Percentiles rank a stretch among this genome's conserved stretches.
Evolutionary conservation across 768 basidiomycete genomes (phyloP).

Genomic region (Tulasnella sp.): DNA sequence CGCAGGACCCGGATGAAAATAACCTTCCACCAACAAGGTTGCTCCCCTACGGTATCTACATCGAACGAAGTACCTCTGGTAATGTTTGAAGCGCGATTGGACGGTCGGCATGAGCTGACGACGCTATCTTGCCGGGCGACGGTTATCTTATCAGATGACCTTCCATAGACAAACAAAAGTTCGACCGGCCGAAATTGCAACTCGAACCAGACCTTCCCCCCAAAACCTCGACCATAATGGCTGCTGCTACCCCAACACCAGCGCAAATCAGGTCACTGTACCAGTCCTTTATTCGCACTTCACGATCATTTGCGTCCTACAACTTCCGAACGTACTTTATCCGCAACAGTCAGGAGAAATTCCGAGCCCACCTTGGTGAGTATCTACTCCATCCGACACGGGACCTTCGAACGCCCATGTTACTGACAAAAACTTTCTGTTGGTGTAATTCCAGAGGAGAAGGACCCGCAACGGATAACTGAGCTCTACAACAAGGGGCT

Average conservation of each 20-base stretch:
- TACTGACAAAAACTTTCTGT: background rate
- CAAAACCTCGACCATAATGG: slow-evolving; percentile 7
- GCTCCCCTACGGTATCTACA: background rate
- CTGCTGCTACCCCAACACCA: slow-evolving; percentile 31
- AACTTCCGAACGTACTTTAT: slow-evolving; percentile 45
- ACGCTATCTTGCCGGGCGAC: background rate
- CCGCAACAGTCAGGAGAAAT: slow-evolving; percentile 36
- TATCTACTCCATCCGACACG: background rate
- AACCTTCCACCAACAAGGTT: background rate
- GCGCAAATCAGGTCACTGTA: slow-evolving; percentile 38
- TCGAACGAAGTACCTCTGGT: background rate
- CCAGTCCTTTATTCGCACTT: slow-evolving; percentile 36
- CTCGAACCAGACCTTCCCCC: background rate
- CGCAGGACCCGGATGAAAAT: background rate
- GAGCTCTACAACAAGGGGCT: slow-evolving; percentile 37
- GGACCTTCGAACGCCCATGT: background rate
- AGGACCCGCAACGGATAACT: slow-evolving; percentile 30
- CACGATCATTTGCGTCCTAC: slow-evolving; percentile 43
- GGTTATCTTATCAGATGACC: slow-evolving; percentile 3
- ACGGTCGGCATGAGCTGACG: background rate
- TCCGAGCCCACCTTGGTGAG: slow-evolving; percentile 29
- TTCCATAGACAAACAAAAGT: slow-evolving; percentile 2
- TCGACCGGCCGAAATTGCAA: background rate
- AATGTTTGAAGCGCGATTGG: background rate
- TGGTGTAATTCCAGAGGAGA: background rate